phyloP scores from a whole-genome alignment of 768 basidiomycete genomes.

The Hydnomerulius pinastri region DNA sequence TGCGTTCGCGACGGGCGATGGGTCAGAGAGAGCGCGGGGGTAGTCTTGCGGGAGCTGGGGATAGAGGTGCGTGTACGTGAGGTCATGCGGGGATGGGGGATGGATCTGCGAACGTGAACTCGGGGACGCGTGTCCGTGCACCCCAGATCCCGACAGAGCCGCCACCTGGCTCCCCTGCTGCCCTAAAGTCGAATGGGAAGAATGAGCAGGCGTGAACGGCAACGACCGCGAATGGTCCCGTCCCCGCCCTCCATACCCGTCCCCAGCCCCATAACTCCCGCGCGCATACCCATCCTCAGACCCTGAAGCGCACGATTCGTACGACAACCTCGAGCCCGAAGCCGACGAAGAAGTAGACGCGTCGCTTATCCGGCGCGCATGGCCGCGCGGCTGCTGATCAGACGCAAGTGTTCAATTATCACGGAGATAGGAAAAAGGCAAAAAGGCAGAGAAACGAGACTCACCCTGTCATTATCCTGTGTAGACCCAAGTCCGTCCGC shows the following conservation, averaged over 20 bases:
- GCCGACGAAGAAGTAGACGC: slow-evolving; percentile 16
- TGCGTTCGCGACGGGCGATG: not conserved
- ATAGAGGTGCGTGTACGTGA: too few species aligned
- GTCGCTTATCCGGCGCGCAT: slow-evolving; percentile 19
- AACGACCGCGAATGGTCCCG: not conserved
- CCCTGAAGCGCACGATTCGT: slow-evolving; percentile 21
- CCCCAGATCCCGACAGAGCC: not conserved
- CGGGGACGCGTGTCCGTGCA: not conserved
- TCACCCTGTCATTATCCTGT: too few species aligned
- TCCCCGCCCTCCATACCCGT: not conserved
- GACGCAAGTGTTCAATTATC: too few species aligned
- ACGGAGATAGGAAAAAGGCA: too few species aligned
- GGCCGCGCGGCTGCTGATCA: too few species aligned
- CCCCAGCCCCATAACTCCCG: not conserved
- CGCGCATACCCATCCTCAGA: not conserved
- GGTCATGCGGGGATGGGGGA: too few species aligned
- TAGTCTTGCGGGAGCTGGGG: not conserved
- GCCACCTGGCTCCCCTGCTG: too few species aligned
- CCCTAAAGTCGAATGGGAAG: not conserved
- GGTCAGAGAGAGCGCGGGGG: not conserved
- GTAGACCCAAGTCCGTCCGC: too few species aligned
- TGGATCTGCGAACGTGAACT: too few species aligned
- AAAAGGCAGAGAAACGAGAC: too few species aligned
- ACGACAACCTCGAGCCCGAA: too few species aligned
- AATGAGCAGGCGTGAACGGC: not conserved